Percentiles rank a stretch among this genome's conserved stretches.
Conservation (phyloP, 257 asterid species). For the Galeopsis tetrahit region DNA sequence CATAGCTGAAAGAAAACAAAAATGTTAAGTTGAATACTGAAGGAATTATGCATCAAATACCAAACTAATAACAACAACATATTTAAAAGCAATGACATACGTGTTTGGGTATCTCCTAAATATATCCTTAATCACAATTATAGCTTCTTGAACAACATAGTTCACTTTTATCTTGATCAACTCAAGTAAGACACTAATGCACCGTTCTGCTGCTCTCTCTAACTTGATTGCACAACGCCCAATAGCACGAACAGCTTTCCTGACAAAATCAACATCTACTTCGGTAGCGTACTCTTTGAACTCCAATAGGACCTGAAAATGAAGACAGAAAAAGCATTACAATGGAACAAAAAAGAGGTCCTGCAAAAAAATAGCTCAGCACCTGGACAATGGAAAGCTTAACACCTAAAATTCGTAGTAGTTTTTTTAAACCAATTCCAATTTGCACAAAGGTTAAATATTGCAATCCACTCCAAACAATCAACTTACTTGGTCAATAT, state of each 20-base stretch:
- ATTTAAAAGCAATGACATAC: conserved; percentile 50
- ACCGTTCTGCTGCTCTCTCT: conserved; percentile 99
- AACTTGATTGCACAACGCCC: conserved; percentile 99
- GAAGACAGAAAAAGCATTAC: conserved; percentile 25
- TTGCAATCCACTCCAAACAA: conserved; percentile 24
- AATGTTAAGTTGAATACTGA: not conserved
- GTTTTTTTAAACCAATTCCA: conserved; percentile 21
- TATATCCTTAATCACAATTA: conserved; percentile 96
- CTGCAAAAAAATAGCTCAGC: conserved; percentile 10
- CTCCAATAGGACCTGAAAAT: conserved; percentile 82
- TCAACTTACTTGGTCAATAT: conserved; percentile 85
- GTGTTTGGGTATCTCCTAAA: conserved; percentile 99
- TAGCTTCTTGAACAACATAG: conserved; percentile 99
- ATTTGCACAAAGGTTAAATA: conserved; percentile 2
- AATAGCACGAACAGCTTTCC: conserved; percentile 99
- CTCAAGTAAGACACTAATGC: conserved; percentile 98
- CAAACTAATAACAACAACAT: conserved; percentile 26
- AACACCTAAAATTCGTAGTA: conserved; percentile 2
- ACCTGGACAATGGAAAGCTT: conserved; percentile 2
- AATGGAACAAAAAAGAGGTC: conserved; percentile 18
- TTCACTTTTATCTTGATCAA: conserved; percentile 98
- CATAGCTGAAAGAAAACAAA: conserved; percentile 1
- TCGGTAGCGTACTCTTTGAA: conserved; percentile 99
- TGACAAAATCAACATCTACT: conserved; percentile 97
- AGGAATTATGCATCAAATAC: conserved; percentile 3